Evolutionary conservation across 345 rosid species (phyloP), one percentile per base, ranked within the genome.

Genomic region (Gossypium rotundifolium): DNA sequence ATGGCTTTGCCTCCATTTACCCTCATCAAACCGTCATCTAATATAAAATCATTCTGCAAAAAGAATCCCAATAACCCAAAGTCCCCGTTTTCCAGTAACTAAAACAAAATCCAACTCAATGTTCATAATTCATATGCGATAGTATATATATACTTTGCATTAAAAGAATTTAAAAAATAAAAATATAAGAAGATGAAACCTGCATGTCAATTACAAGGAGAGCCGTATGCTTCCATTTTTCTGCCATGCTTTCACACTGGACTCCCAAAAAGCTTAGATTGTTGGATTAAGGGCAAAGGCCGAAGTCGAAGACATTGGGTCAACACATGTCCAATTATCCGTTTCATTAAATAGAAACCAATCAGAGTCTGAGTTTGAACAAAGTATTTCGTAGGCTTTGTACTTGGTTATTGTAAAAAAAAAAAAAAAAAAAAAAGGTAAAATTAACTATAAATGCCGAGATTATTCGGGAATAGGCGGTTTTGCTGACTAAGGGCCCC

Each of bases 161-260:
- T 71, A 57, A 22, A 6, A 54, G 3, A 33, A 33, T 33, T 5
- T 29, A 29, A 33, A 33, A 33, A 33, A 54, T 16, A 69, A 27
- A 27, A 29, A 52, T 11, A 64, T 11, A 7, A 57, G 3, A 65
- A 10, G 62, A 51, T 51, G 18, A 9, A 69, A 45, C 98, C 97
- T 92, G 98, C 98, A 94, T 94, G 85, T 91, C 98, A 77, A 91
- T 94, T 33, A 94, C 96, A 6, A 91, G 85, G 9, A 94, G 93
- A 80, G 91, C 97, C 40, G 93, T 88, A 57, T 84, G 81, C 81
- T 61, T 90, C 92, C 89, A 68, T 58, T 88, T 81, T 58, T 82
- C 83, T 0, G 79, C 86, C 98, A 91, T 90, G 70, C 29, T 45
- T 77, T 48, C n/a, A 27, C 7, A 54, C 16, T 7, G 7, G n/a